Conservation (phyloP, 2,329 filamentous ascomycete species). For the Calonectria montana region DNA sequence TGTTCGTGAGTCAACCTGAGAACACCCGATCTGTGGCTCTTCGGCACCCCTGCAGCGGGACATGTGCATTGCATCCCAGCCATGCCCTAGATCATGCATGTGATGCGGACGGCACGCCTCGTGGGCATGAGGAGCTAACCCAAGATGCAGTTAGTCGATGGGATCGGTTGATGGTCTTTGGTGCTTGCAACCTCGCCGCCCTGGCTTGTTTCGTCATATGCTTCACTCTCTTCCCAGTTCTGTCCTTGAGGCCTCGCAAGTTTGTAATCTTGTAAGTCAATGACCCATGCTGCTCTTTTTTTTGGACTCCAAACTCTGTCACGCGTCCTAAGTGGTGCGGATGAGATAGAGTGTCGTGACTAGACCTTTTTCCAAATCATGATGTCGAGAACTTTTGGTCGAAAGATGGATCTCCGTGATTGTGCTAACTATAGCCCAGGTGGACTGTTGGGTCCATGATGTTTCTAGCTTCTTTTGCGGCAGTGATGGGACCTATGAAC, state of each 20-base stretch:
- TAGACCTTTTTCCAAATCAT: constrained; percentile 27
- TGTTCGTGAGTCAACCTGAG: constrained; percentile 77
- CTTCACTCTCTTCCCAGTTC: constrained; percentile 88
- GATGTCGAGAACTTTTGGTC: constrained; percentile 26
- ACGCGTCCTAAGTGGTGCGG: constrained; percentile 25
- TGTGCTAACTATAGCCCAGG: constrained; percentile 62
- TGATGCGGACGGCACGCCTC: constrained; percentile 57
- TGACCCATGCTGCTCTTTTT: constrained; percentile 16
- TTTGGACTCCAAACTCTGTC: constrained; percentile 26
- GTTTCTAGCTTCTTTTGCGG: constrained; percentile 92
- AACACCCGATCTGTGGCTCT: constrained; percentile 36
- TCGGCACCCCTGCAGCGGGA: constrained; percentile 57
- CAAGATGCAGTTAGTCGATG: constrained; percentile 85
- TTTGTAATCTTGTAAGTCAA: constrained; percentile 94
- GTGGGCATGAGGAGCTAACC: constrained; percentile 52
- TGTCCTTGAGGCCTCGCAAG: constrained; percentile 86
- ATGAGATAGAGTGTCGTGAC: constrained; percentile 25
- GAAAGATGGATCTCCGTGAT: constrained; percentile 27
- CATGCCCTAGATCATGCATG: constrained; percentile 52
- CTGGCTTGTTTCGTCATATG: constrained; percentile 92
- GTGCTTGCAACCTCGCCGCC: constrained; percentile 88
- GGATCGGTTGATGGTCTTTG: constrained; percentile 95
- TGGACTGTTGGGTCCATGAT: constrained; percentile 94
- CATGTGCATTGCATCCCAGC: constrained; percentile 58
- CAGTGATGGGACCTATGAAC: constrained; percentile 89